phyloP scores from a whole-genome alignment of 208 protist species.

The Trypanosoma lewisi region DNA sequence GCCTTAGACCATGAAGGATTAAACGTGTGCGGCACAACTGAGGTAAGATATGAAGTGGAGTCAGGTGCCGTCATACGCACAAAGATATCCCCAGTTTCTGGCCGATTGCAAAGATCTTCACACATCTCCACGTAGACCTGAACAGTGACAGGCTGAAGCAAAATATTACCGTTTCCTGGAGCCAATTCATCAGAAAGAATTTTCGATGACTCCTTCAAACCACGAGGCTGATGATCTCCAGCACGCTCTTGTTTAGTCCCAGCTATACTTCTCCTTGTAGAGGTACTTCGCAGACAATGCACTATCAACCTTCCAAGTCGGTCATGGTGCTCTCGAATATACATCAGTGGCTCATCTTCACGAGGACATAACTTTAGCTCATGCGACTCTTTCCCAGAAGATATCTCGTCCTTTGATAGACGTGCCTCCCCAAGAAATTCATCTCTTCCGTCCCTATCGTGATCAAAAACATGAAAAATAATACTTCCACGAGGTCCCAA shows the following conservation, averaged over 20 bases:
- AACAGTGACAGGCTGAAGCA: conserved; percentile 12
- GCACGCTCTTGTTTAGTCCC: background rate
- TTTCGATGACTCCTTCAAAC: background rate
- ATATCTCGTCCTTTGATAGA: conserved; percentile 17
- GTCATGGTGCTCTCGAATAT: conserved; percentile 22
- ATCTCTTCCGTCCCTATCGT: conserved; percentile 14
- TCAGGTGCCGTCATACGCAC: conserved; percentile 19
- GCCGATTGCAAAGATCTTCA: conserved; percentile 2
- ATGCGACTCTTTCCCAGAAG: conserved; percentile 21
- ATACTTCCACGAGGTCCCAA: background rate
- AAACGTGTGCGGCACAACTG: background rate
- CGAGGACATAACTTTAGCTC: conserved; percentile 20
- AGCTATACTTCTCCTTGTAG: background rate
- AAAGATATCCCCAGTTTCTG: conserved; percentile 1
- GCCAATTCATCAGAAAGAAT: conserved; percentile 14
- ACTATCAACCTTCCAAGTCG: conserved; percentile 23
- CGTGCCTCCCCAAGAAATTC: conserved; percentile 34
- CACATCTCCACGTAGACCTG: conserved; percentile 15
- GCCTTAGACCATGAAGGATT: conserved; percentile 5
- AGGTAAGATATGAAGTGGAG: background rate
- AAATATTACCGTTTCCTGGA: background rate
- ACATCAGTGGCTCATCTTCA: conserved; percentile 16
- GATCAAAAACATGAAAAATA: conserved; percentile 22
- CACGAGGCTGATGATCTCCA: background rate
- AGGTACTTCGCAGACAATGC: conserved; percentile 8